Evolutionary conservation across 176 grass and related monocot species (phyloP), one percentile per base, ranked within the genome.

Genomic region (Saccharum spontaneum): DNA sequence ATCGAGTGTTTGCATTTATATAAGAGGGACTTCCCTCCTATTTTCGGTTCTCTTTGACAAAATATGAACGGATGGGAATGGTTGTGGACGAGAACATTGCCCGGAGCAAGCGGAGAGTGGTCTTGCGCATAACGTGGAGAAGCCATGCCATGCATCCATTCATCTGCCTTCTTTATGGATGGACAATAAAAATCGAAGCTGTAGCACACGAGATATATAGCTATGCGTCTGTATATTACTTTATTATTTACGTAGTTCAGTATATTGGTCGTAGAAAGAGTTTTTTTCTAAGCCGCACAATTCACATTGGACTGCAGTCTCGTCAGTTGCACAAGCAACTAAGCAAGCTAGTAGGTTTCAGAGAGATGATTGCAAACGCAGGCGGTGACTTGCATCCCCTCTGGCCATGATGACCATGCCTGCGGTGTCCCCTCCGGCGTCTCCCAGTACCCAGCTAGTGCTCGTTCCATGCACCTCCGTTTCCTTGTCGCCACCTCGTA

Each of bases 81-180:
- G 37, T 49, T 86, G 73, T 23, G 84, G 79, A 83, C 46, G 66
- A 83, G 67, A 86, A 55, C 38, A 71, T 30, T 86, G 59, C 12
- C 26, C 20, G 61, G 23, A 30, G 12, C 66, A 81, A 46, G 45
- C 13, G 55, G 23, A 4, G 81, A 65, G 15, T 15, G 54, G 55
- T 67, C 20, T 18, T 7, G 28, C 59, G 73, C 9, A 38, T 23
- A 78, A 65, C 8, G 34, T 24, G 83, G 67, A 64, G 34, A 18
- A 23, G 68, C 57, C 22, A 61, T 62, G 72, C 43, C 26, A 17
- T 10, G 4, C 48, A 36, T 54, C 26, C 39, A 71, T 78, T 73
- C 8, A 3, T 70, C 49, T 30, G 18, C 15, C 59, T 62, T 4
- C 30, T 68, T 68, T 68, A 36, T 20, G 7, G 7, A 16, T 66